Conservation (phyloP, 805 yeast genomes). For the Candida maesae region DNA sequence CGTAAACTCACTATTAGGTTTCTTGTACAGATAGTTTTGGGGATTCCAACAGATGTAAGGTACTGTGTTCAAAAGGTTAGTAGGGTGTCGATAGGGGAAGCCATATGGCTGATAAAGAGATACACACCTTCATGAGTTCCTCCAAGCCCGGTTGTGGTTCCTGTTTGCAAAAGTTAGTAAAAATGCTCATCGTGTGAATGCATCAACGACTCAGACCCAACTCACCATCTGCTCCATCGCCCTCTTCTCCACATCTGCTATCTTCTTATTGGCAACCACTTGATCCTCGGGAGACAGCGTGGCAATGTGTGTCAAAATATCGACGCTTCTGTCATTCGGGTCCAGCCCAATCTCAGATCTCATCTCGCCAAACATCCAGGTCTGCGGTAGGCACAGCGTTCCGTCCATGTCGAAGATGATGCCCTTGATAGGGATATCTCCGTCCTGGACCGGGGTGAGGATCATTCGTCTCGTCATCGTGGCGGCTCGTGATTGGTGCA, state of each 20-base stretch:
- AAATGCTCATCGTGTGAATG: too few species aligned
- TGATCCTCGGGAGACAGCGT: slow-evolving; percentile 38
- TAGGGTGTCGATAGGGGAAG: not conserved
- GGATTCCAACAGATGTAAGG: slow-evolving; percentile 26
- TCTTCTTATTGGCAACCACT: slow-evolving; percentile 40
- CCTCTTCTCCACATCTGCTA: slow-evolving; percentile 51
- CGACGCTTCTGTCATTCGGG: slow-evolving; percentile 35
- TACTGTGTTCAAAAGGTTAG: slow-evolving; percentile 7
- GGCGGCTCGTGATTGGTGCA: not conserved
- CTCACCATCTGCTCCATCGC: slow-evolving; percentile 55
- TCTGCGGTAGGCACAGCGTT: slow-evolving; percentile 63
- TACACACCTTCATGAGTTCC: slow-evolving; percentile 15
- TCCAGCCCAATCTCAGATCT: slow-evolving; percentile 50
- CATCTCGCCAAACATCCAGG: slow-evolving; percentile 58
- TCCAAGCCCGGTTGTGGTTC: slow-evolving; percentile 25
- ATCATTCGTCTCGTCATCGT: slow-evolving; percentile 19
- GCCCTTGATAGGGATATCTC: slow-evolving; percentile 41
- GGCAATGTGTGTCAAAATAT: slow-evolving; percentile 50
- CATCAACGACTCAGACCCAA: too few species aligned
- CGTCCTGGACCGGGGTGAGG: slow-evolving; percentile 17
- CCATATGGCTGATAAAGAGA: not conserved
- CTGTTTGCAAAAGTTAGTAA: too few species aligned
- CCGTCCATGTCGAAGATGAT: slow-evolving; percentile 80
- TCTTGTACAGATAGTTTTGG: slow-evolving; percentile 60
- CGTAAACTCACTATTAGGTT: slow-evolving; percentile 39